phyloP scores from a whole-genome alignment of 495 filamentous ascomycete genomes.

The Hypomontagnella monticulosa region DNA sequence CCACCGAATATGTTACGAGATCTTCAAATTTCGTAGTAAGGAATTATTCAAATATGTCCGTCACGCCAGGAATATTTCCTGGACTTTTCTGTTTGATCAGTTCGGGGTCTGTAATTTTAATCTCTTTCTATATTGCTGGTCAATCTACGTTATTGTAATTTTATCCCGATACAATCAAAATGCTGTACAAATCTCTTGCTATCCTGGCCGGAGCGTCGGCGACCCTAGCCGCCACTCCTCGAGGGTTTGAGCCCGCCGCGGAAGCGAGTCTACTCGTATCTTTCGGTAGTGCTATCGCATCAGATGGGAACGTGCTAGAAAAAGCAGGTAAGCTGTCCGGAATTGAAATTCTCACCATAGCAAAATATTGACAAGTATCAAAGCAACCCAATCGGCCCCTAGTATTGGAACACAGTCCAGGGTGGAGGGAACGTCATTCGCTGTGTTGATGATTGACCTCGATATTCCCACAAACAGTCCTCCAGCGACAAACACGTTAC shows the following conservation, averaged over 20 bases:
- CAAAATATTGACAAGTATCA: constrained; percentile 4
- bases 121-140: constrained; percentile 36
- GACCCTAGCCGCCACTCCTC: constrained; percentile 48
- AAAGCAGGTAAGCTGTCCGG: constrained; percentile 41
- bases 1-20: constrained; percentile 10
- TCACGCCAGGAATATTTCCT: constrained; percentile 3
- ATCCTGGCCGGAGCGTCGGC: constrained; percentile 45
- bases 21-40: constrained; percentile 20
- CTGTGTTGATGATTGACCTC: constrained; percentile 54
- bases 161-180: constrained; percentile 35
- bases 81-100: constrained; percentile 14
- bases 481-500: constrained; percentile 48
- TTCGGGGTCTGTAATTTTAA: constrained; percentile 4
- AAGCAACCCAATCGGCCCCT: constrained; percentile 40
- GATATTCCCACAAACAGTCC: constrained; percentile 55
- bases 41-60: constrained; percentile 34
- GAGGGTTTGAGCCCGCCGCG: constrained; percentile 48
- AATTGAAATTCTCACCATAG: not conserved
- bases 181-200: constrained; percentile 45
- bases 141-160: constrained; percentile 27
- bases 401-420: constrained; percentile 48
- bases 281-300: constrained; percentile 43
- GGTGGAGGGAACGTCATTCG: constrained; percentile 45
- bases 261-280: constrained; percentile 49
- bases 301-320: constrained; percentile 48